phyloP scores from a whole-genome alignment of 345 rosid genomes.

The Corchorus capsularis region DNA sequence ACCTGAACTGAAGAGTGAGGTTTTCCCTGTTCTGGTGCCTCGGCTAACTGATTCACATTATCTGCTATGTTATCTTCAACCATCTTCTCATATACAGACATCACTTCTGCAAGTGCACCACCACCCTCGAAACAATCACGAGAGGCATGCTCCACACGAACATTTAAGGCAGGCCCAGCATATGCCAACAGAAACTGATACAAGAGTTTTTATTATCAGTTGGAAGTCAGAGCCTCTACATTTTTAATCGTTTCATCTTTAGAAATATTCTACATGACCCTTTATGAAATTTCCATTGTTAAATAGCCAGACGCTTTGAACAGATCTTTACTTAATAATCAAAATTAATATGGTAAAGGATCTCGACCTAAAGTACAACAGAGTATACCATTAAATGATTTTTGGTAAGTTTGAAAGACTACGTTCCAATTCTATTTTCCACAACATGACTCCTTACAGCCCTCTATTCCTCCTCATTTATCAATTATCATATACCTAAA shows the following conservation, averaged over 20 bases:
- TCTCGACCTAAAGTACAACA: neutral
- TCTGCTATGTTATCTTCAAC: constrained; percentile 34
- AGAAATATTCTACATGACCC: neutral
- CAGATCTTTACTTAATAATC: neutral
- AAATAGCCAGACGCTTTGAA: neutral
- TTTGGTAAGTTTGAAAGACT: neutral
- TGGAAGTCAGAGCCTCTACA: neutral
- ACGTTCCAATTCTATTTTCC: neutral
- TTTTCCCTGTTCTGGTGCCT: constrained; percentile 30
- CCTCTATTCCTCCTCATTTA: neutral
- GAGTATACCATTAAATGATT: neutral
- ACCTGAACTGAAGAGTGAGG: constrained; percentile 52
- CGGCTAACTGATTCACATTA: constrained; percentile 28
- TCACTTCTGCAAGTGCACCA: constrained; percentile 73
- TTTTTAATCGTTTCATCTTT: neutral
- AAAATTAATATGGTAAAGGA: neutral
- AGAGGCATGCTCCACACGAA: constrained; percentile 67
- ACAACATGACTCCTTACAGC: neutral
- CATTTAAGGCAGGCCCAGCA: constrained; percentile 91
- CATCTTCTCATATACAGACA: constrained; percentile 61
- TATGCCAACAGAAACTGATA: constrained; percentile 64
- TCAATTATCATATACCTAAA: neutral
- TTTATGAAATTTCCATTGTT: neutral
- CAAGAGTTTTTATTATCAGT: constrained; percentile 3
- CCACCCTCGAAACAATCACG: constrained; percentile 52